Evolutionary conservation across 1,284 basidiomycete species (phyloP), one percentile per base, ranked within the genome.

Genomic region (Cryptococcus sp.): DNA sequence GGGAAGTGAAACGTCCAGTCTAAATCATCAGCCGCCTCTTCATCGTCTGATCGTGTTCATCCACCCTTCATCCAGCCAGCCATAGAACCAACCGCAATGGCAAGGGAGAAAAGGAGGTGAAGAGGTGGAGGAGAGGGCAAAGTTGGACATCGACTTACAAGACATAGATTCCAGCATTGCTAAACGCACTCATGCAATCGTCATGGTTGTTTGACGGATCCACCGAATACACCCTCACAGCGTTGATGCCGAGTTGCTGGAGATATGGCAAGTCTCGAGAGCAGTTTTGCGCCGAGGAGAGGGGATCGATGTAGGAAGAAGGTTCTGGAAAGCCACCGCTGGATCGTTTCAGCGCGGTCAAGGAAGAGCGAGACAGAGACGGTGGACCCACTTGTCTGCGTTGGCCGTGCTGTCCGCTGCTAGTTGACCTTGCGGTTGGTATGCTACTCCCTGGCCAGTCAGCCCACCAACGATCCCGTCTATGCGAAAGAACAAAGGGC

Each of bases 171-270:
- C 85, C 85, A 35, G 87, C 87, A 34, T 75, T 74, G 62, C 82
- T 83, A 51, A 95, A 77, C 7, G 81, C 72, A 40, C 74, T 74
- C 91, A 95, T 94, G 71, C 91, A 95, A 1, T 74, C 76, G 66
- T 91, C 87, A 60, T 95, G 91, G 71, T 93, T 84, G 51, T 84
- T 72, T 25, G 82, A 77, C 0, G 87, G 80, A 68, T 93, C 81
- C 58, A 93, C 88, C 52, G 83, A 85, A 77, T 93, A 92, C 3
- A 86, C 84, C 51, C 90, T 84, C 44, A 94, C 77, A 33, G 85
- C 77, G 55, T 77, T 78, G 58, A 77, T 69, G 38, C 74, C 75
- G 14, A 76, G 61, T 48, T 72, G 63, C 67, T 84, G 76, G 36
- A 94, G 78, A 71, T 81, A 84, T 4, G 86, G 84, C 21, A 91